Percentiles rank a stretch among this genome's conserved stretches.
Evolutionary conservation across 352 stramenopile genomes (phyloP).

Genomic region (Phytopythium helicoides): DNA sequence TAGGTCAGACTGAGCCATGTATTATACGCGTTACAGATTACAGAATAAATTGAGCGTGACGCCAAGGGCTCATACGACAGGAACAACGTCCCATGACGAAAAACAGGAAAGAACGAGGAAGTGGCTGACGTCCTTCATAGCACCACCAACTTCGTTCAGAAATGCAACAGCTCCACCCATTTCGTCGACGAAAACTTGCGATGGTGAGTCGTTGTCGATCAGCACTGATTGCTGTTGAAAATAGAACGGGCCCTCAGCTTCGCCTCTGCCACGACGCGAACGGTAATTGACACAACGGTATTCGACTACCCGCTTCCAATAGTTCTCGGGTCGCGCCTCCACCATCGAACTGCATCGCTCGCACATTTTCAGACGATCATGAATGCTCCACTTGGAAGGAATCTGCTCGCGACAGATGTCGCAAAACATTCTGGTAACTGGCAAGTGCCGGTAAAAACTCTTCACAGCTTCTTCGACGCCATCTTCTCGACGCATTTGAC

Average conservation of each 20-base stretch:
- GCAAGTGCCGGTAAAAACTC: conserved; percentile 86
- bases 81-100: conserved; percentile 24
- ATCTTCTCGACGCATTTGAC: conserved; percentile 81
- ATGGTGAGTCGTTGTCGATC: conserved; percentile 9
- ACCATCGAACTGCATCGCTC: conserved; percentile 34
- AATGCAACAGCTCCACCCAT: conserved; percentile 23
- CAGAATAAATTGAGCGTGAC: background rate
- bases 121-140: conserved; percentile 27
- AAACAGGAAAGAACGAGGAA: conserved; percentile 31
- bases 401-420: conserved; percentile 24
- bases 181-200: conserved; percentile 18
- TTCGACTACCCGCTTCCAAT: conserved; percentile 22
- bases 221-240: conserved; percentile 14
- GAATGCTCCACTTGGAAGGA: conserved; percentile 28
- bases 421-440: conserved; percentile 85
- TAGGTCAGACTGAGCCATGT: background rate
- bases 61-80: conserved; percentile 6
- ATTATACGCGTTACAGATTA: conserved; percentile 5
- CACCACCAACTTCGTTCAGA: conserved; percentile 24
- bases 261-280: conserved; percentile 2
- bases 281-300: conserved; percentile 38
- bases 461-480: conserved; percentile 80
- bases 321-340: conserved; percentile 17
- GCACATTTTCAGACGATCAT: conserved; percentile 37
- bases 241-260: conserved; percentile 15